These are phyloP conservation scores for Colletotrichum sp. DNA, from an alignment of 2,329 filamentous ascomycete genomes.

Conservation along the genomic window DNA sequence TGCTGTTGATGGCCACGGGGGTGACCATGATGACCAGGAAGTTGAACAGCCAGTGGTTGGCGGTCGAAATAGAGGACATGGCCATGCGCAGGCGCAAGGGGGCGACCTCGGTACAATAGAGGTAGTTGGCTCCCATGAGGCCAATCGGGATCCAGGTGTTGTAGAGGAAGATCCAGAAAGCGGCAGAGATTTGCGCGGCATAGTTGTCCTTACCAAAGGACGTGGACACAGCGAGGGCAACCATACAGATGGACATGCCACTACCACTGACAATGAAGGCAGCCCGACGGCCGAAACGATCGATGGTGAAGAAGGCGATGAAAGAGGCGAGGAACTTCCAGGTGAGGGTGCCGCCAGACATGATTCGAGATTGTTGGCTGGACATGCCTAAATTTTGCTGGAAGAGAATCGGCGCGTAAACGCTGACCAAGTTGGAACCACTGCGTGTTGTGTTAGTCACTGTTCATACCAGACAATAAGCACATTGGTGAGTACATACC, in stretches of 20 bases:
- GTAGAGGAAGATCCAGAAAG: conserved; percentile 63
- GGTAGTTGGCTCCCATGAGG: conserved; percentile 63
- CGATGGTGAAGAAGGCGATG: conserved; percentile 54
- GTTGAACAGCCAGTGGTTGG: conserved; percentile 57
- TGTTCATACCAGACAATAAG: too few species aligned
- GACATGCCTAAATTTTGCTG: conserved; percentile 43
- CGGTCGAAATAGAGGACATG: conserved; percentile 61
- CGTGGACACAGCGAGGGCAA: conserved; percentile 55
- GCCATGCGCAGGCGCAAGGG: conserved; percentile 55
- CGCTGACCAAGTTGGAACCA: conserved; percentile 52
- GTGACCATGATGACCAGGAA: conserved; percentile 50
- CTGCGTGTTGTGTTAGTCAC: conserved; percentile 22
- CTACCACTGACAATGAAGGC: conserved; percentile 56
- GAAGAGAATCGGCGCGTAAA: conserved; percentile 48
- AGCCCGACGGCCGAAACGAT: conserved; percentile 52
- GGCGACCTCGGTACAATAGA: conserved; percentile 64
- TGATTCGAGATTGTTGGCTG: conserved; percentile 39
- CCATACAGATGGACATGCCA: conserved; percentile 61
- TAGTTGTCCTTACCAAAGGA: conserved; percentile 51
- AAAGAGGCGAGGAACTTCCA: conserved; percentile 61
- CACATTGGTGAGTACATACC: not conserved
- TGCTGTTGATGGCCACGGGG: conserved; percentile 50
- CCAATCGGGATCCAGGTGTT: conserved; percentile 65
- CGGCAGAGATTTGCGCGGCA: conserved; percentile 53
- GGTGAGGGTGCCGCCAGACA: conserved; percentile 54